Evolutionary conservation across 495 filamentous ascomycete genomes (phyloP), one percentile per base, ranked within the genome.

Genomic region (Penicillium canescens): DNA sequence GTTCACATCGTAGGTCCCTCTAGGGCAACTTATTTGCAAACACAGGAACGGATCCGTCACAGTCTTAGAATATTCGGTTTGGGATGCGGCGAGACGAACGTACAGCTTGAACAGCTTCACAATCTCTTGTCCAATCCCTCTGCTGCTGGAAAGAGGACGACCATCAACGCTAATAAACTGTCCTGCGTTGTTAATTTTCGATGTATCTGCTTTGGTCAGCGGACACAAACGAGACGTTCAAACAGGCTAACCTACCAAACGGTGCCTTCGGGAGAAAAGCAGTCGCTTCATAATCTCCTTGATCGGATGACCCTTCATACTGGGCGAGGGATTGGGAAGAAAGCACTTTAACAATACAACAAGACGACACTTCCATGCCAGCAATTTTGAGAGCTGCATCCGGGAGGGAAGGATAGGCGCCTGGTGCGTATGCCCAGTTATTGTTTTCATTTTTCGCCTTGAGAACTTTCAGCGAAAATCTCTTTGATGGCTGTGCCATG

Each of bases 1-100:
- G 60, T 96, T 98, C 3, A 82, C 79, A 73, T 98, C 93, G 55
- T 98, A 97, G 43, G 78, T 87, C 12, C 80, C 83, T 4, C 63
- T 66, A 1, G 86, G 82, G 60, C 92, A 96, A 4, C 62, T 61
- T 6, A 98, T 81, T 50, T 91, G 85, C 39, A 98, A 59, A 13
- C 78, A 80, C 23, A 97, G 68, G 65, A 96, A 93, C 0, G 87
- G 87, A 52, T 90, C 82, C 26, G 74, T 79, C 14, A 76, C 43
- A 3, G 64, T 44, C 39, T 46, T 40, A 41, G 43, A 42, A 4
- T n/a, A 24, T 35, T 52, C 46, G 65, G 42, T 47, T 58, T 58
- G 34, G 34, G 59, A 72, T 18, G 61, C 43, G 43, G 60, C 57
- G 11, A 72, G 73, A 28, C 77, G 80, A 13, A 87, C 33, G 55